A percentile compares a stretch with the other conserved stretches of the same genome.
Conservation (phyloP, 768 basidiomycete genomes). For the Auriculariales sp. region DNA sequence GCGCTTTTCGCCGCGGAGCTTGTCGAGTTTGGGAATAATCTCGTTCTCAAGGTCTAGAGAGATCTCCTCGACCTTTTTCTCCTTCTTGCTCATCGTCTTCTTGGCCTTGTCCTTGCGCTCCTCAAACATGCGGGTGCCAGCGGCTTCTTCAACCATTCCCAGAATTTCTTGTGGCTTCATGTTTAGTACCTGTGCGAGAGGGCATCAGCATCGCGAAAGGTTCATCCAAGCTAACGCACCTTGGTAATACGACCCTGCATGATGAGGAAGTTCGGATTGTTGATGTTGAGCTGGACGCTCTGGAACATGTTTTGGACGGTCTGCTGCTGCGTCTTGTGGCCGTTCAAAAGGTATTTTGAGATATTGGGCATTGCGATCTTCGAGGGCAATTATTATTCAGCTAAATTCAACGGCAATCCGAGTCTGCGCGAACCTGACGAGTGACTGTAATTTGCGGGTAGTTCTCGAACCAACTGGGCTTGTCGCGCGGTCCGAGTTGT, state of each 20-base stretch:
- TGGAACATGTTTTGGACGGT: constrained; percentile 85
- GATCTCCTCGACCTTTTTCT: constrained; percentile 88
- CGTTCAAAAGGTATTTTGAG: constrained; percentile 90
- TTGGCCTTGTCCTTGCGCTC: constrained; percentile 94
- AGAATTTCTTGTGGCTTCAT: constrained; percentile 98
- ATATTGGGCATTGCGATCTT: constrained; percentile 88
- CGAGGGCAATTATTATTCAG: neutral
- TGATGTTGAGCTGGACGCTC: constrained; percentile 95
- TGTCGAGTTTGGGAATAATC: constrained; percentile 88
- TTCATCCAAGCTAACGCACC: constrained; percentile 24
- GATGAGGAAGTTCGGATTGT: constrained; percentile 98
- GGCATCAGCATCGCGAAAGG: constrained; percentile 1
- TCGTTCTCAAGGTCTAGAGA: constrained; percentile 69
- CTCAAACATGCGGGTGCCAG: constrained; percentile 98
- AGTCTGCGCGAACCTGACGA: constrained; percentile 53
- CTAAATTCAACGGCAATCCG: neutral
- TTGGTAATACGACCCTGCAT: constrained; percentile 99
- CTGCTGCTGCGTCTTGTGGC: constrained; percentile 82
- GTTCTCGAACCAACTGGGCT: constrained; percentile 75
- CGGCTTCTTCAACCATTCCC: constrained; percentile 97
- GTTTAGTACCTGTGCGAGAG: constrained; percentile 63
- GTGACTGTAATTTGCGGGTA: constrained; percentile 89
- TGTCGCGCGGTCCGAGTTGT: constrained; percentile 80
- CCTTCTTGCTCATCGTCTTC: constrained; percentile 94
- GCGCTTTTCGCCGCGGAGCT: constrained; percentile 77